Evolutionary conservation across 139 green algal genomes (phyloP).

Genomic region (Chlamydomonas schloesseri): DNA sequence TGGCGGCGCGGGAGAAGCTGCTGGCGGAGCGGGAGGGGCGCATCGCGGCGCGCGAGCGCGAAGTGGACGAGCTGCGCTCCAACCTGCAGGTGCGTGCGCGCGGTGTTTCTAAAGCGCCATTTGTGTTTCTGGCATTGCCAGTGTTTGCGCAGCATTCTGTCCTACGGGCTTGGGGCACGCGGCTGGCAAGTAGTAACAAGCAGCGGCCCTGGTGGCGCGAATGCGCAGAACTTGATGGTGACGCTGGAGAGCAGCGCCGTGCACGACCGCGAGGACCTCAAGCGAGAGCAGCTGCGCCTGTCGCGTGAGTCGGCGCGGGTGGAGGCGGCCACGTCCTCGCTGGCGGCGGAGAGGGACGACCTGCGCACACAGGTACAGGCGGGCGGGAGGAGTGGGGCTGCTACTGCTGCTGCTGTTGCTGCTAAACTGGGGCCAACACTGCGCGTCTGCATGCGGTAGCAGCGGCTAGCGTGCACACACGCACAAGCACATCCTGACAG

Average conservation of each 20-base stretch:
- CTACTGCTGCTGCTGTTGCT: no score
- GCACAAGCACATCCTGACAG: no score
- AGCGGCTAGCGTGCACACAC: no score
- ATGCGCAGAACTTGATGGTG: constrained; percentile 46
- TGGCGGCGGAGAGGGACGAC: constrained; percentile 52
- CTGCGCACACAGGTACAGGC: constrained; percentile 44
- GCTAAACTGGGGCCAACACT: no score
- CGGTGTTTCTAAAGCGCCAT: neutral
- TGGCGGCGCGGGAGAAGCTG: constrained; percentile 47
- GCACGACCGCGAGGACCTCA: constrained; percentile 56
- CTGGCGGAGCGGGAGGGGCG: constrained; percentile 52
- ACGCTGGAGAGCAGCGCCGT: constrained; percentile 51
- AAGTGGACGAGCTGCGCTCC: constrained; percentile 48
- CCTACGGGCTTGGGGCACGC: no score
- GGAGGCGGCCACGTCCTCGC: constrained; percentile 52
- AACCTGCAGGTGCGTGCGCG: constrained; percentile 50
- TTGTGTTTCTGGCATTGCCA: neutral
- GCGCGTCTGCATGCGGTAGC: neutral
- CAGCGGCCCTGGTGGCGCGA: no score
- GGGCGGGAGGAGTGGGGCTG: neutral
- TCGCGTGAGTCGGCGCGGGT: constrained; percentile 54
- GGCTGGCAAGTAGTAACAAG: no score
- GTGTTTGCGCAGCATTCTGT: no score
- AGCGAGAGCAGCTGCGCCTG: constrained; percentile 56
- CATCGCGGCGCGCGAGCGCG: constrained; percentile 42